Base-by-base conservation (phyloP, 768 basidiomycete species). In the Phylloporus rhodoxanthus region DNA sequence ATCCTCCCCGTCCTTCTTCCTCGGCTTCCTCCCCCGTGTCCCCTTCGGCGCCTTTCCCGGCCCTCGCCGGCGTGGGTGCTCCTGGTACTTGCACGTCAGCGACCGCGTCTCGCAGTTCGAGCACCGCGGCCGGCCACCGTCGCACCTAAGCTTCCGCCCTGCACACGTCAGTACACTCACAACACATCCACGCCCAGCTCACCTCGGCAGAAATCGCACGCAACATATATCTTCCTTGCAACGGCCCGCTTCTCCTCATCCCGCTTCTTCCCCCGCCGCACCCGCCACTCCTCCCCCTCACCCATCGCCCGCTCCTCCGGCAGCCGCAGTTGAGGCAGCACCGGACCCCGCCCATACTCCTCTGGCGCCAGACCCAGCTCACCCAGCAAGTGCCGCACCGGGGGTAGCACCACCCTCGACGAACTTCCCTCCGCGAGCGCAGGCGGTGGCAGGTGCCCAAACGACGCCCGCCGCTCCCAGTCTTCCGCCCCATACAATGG, bases 131-230 rank as follows among this genome's bases (percentile, higher is more conserved):
- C 70, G 75, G 2, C 66, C 72, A 2, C 85, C 86, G 60, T 86
- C 82, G 68, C 87, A 90, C 21, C 79, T 75, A 49, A 90, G 77
- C 66, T 90, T 90, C 47, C 87, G 80, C 38, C 76, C 87, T 90
- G 57, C 39, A 36, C 41, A 20, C 19, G n/a, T 28, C 8, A 36
- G 29, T 26, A 43, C n/a, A 23, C 4, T 26, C 23, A 4, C 28
- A 29, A 29, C n/a, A 11, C 21, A 34, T 33, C 45, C 38, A 45
- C 25, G 13, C 14, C 9, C 45, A 21, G 60, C 76, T 71, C 56
- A 82, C 87, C 76, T 76, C 87, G 75, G 70, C 87, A 90, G 64
- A 87, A 87, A 67, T 85, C 73, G 69, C 87, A 90, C 50, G 87
- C 87, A 30, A 88, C 58, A 39, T 68, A 68, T 51, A 68, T 69